These are phyloP conservation scores for Fusarium sp. DNA, from an alignment of 2,329 filamentous ascomycete genomes.

Conservation along the genomic window DNA sequence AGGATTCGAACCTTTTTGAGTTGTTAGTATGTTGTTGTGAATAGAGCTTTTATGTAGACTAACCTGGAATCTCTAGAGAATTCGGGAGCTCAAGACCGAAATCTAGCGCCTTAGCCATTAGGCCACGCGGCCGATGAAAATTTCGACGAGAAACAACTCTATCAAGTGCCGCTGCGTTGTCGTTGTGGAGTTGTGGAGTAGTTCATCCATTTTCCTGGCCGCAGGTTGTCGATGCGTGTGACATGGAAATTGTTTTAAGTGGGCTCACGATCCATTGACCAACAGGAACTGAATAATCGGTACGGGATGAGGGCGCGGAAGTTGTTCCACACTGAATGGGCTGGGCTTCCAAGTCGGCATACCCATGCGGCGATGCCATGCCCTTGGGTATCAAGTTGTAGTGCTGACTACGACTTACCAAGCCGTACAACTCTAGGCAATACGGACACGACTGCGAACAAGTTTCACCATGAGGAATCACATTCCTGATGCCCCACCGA, in stretches of 20 bases:
- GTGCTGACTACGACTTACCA: constrained; percentile 4
- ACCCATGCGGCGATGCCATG: constrained; percentile 1
- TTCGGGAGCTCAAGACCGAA: constrained; percentile 30
- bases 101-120: constrained; percentile 48
- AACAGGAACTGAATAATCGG: constrained; percentile 5
- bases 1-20: constrained; percentile 42
- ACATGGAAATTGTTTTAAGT: constrained; percentile 15
- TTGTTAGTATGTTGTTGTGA: constrained; percentile 10
- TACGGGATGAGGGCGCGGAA: constrained; percentile 9
- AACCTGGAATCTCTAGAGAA: constrained; percentile 47
- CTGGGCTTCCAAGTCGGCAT: constrained; percentile 1
- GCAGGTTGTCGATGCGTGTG: constrained; percentile 4
- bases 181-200: constrained; percentile 9
- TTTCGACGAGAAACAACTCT: not conserved
- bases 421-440: not conserved
- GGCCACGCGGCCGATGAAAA: constrained; percentile 41
- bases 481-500: constrained; percentile 11
- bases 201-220: not conserved
- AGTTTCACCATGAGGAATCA: constrained; percentile 16
- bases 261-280: constrained; percentile 6
- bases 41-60: not conserved
- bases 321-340: constrained; percentile 8
- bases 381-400: not conserved
- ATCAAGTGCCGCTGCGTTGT: constrained; percentile 17
- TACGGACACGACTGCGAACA: not conserved